phyloP scores from a whole-genome alignment of 2,329 filamentous ascomycete genomes.

The Ophiocordyceps unilateralis region DNA sequence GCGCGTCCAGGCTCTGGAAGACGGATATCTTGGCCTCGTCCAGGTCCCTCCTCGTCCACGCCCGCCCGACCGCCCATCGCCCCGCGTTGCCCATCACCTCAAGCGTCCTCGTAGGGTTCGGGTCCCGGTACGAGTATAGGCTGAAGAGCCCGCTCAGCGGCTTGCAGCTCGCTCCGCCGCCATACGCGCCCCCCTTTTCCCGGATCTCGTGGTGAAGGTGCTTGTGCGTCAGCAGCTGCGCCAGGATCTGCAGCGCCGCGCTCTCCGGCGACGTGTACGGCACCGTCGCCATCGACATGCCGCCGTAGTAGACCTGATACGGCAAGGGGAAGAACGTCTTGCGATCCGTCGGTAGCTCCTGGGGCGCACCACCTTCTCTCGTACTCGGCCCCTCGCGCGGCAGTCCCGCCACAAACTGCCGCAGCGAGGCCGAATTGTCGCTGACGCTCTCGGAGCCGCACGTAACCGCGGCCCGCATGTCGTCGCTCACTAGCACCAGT shows the following conservation, averaged over 20 bases:
- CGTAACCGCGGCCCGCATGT: conserved; percentile 66
- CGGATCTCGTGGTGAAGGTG: conserved; percentile 94
- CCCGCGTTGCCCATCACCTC: conserved; percentile 72
- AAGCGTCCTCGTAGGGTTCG: conserved; percentile 79
- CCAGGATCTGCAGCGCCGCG: conserved; percentile 71
- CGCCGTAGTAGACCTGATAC: conserved; percentile 94
- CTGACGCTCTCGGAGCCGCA: conserved; percentile 60
- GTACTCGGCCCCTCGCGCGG: conserved; percentile 1
- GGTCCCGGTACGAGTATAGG: conserved; percentile 93
- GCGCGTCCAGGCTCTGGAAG: conserved; percentile 84
- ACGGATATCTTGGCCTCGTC: conserved; percentile 93
- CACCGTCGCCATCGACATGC: conserved; percentile 63
- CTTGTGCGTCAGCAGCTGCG: conserved; percentile 88
- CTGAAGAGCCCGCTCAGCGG: conserved; percentile 74
- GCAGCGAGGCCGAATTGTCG: conserved; percentile 53
- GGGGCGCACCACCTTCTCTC: conserved; percentile 9
- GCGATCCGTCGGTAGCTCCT: conserved; percentile 27
- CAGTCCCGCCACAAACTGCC: conserved; percentile 43
- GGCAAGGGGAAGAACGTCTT: conserved; percentile 88
- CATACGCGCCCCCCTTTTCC: conserved; percentile 93
- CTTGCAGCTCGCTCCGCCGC: conserved; percentile 71
- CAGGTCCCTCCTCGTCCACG: conserved; percentile 70
- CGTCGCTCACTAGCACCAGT: conserved; percentile 52
- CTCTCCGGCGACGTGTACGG: conserved; percentile 63
- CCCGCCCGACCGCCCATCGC: conserved; percentile 61